Percentiles rank a stretch among this genome's conserved stretches.
Conservation (phyloP, 2,329 filamentous ascomycete genomes). For the Beauveria bassiana region DNA sequence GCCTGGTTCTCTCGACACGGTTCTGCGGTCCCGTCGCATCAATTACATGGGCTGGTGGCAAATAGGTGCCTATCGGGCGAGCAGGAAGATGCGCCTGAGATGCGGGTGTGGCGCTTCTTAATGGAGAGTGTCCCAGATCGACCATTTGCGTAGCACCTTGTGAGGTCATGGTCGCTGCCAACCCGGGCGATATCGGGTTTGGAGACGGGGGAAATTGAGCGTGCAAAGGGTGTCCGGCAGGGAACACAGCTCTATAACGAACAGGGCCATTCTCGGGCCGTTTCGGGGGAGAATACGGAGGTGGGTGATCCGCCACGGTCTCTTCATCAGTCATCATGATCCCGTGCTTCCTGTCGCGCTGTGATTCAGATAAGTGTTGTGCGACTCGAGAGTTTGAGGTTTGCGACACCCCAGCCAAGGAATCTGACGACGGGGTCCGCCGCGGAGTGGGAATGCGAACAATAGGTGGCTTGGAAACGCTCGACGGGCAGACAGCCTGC, state of each 20-base stretch:
- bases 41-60: conserved; percentile 36
- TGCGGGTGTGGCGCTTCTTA: conserved; percentile 16
- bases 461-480: conserved; percentile 22
- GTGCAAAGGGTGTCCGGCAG: conserved; percentile 42
- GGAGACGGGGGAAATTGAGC: conserved; percentile 49
- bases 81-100: conserved; percentile 28
- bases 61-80: conserved; percentile 36
- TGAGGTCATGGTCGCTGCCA: conserved; percentile 54
- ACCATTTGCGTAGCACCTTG: conserved; percentile 53
- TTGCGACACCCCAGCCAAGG: conserved; percentile 15
- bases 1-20: conserved; percentile 43
- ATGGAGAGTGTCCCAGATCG: conserved; percentile 45
- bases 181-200: conserved; percentile 53
- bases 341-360: conserved; percentile 27
- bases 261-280: conserved; percentile 28
- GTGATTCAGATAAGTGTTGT: conserved; percentile 8
- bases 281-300: conserved; percentile 47
- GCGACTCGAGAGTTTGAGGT: conserved; percentile 13
- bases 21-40: conserved; percentile 33
- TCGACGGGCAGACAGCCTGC: not conserved
- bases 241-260: conserved; percentile 51
- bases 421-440: conserved; percentile 23
- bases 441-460: conserved; percentile 30
- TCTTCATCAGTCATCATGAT: conserved; percentile 30
- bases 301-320: conserved; percentile 35